phyloP scores from a whole-genome alignment of 2,329 filamentous ascomycete genomes.

The Paradendryphiella salina region DNA sequence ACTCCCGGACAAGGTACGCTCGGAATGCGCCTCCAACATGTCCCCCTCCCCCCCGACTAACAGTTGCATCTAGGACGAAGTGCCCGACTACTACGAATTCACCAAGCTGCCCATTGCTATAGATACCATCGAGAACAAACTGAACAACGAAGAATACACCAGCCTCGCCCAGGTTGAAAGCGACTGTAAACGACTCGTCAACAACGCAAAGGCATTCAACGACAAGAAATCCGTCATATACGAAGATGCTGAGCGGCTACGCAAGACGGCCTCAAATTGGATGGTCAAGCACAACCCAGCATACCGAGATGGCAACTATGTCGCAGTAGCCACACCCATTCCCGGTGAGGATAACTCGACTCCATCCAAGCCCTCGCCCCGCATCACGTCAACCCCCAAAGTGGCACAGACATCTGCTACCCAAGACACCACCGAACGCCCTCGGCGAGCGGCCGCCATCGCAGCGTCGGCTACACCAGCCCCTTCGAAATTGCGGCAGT shows the following conservation, averaged over 20 bases:
- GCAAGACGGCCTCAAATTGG: conserved; percentile 83
- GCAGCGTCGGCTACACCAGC: conserved; percentile 36
- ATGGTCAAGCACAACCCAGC: conserved; percentile 88
- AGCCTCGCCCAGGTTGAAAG: conserved; percentile 76
- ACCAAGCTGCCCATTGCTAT: conserved; percentile 80
- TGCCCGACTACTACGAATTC: conserved; percentile 76
- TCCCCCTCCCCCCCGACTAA: conserved; percentile 28
- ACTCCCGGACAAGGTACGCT: conserved; percentile 61
- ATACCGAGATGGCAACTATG: conserved; percentile 69
- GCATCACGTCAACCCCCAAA: conserved; percentile 34
- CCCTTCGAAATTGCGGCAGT: conserved; percentile 40
- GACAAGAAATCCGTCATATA: conserved; percentile 71
- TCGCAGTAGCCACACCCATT: conserved; percentile 72
- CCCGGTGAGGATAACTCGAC: conserved; percentile 57
- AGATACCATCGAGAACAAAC: conserved; percentile 73
- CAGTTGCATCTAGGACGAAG: conserved; percentile 52
- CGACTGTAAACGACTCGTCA: conserved; percentile 84
- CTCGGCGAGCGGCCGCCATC: conserved; percentile 39
- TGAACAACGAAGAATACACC: conserved; percentile 68
- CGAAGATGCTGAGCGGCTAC: conserved; percentile 82
- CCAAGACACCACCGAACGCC: conserved; percentile 35
- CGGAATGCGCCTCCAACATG: conserved; percentile 11
- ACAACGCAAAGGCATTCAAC: conserved; percentile 85
- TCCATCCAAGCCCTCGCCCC: conserved; percentile 34
- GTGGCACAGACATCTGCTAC: conserved; percentile 26